Evolutionary conservation across 345 rosid species (phyloP).

Genomic region (Cardamine resedifolia): DNA sequence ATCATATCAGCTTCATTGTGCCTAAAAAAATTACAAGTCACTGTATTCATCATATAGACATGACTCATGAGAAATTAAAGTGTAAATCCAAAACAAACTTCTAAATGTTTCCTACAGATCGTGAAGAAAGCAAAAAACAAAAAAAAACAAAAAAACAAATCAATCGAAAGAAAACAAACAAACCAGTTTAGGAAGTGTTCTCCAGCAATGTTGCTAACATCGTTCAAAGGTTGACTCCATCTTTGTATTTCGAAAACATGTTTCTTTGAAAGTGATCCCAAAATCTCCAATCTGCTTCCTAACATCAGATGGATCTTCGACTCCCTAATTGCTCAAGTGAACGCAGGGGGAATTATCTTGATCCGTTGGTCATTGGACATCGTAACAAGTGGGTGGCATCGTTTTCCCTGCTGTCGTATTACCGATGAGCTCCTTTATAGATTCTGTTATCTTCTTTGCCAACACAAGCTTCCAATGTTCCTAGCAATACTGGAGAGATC

Average conservation of each 20-base stretch:
- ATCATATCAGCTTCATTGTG: not conserved
- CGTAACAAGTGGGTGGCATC: not conserved
- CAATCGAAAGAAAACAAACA: not conserved
- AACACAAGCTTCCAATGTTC: constrained; percentile 1
- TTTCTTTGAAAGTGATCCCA: not conserved
- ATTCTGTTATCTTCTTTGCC: not conserved
- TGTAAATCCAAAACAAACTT: not conserved
- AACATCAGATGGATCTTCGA: not conserved
- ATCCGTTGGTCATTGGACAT: too few species aligned
- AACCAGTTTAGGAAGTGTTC: constrained; percentile 1
- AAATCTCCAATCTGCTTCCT: not conserved
- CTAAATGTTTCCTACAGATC: not conserved
- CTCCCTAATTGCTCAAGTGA: too few species aligned
- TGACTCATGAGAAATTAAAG: not conserved
- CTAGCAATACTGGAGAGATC: not conserved
- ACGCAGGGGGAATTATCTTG: too few species aligned
- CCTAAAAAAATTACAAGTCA: not conserved
- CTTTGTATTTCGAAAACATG: not conserved
- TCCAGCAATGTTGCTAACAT: not conserved
- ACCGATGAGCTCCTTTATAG: not conserved
- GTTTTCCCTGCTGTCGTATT: not conserved
- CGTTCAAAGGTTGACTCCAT: not conserved
- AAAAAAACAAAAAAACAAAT: too few species aligned
- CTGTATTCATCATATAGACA: not conserved
- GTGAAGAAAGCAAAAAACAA: too few species aligned